phyloP scores from a whole-genome alignment of 1,284 basidiomycete species.

The Earliella scabrosa region DNA sequence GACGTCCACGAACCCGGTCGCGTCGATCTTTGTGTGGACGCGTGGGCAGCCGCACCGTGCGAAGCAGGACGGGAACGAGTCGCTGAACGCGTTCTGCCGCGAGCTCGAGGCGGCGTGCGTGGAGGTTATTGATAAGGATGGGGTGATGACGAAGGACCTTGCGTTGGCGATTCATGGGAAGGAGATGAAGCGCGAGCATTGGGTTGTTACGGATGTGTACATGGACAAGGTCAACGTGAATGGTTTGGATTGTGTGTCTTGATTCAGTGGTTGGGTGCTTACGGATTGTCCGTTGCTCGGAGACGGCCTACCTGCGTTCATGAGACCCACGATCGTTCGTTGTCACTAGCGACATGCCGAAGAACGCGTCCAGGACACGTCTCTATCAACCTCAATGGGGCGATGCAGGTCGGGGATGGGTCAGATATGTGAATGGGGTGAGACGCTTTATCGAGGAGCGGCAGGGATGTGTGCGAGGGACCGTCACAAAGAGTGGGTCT shows the following conservation, averaged over 20 bases:
- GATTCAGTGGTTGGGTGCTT: slow-evolving; percentile 1
- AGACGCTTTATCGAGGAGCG: too few relatives aligned
- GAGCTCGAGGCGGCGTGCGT: slow-evolving; percentile 89
- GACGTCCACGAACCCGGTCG: slow-evolving; percentile 97
- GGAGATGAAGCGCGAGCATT: slow-evolving; percentile 89
- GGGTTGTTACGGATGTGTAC: slow-evolving; percentile 91
- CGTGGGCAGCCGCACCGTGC: slow-evolving; percentile 93
- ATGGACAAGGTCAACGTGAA: slow-evolving; percentile 88
- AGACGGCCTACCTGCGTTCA: too few relatives aligned
- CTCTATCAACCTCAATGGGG: too few relatives aligned
- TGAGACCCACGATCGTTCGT: too few relatives aligned
- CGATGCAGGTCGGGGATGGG: too few relatives aligned
- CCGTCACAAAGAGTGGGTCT: too few relatives aligned
- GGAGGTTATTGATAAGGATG: slow-evolving; percentile 91
- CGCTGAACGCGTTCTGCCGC: slow-evolving; percentile 77
- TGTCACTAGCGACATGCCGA: too few relatives aligned
- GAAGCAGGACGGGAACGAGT: slow-evolving; percentile 87
- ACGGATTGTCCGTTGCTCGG: too few relatives aligned
- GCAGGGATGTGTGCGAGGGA: too few relatives aligned
- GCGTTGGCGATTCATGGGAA: slow-evolving; percentile 96
- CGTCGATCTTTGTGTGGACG: slow-evolving; percentile 99
- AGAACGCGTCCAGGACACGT: too few relatives aligned
- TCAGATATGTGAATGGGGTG: too few relatives aligned
- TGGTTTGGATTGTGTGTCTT: slow-evolving; percentile 7
- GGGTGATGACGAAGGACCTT: slow-evolving; percentile 96